Evolutionary conservation across 2,329 filamentous ascomycete species (phyloP).

Genomic region (Metarhizium anisopliae): DNA sequence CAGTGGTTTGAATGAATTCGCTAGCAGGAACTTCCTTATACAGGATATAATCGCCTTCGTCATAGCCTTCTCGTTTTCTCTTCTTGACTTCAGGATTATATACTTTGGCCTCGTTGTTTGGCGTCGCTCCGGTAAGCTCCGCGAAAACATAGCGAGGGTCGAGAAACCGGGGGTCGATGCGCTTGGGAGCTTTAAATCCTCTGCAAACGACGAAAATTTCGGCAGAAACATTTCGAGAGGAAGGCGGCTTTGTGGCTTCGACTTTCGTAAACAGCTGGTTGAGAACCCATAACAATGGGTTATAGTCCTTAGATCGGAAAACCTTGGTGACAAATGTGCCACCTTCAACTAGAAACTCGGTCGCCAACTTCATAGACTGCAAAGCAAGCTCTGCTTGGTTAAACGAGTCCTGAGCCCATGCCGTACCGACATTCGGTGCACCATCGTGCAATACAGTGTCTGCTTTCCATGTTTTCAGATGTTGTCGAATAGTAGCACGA

Average conservation of each 20-base stretch:
- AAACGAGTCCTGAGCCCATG: conserved; percentile 97
- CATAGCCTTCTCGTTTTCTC: conserved; percentile 93
- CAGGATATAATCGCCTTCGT: conserved; percentile 88
- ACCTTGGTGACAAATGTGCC: conserved; percentile 97
- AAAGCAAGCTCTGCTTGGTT: conserved; percentile 90
- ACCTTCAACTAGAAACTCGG: conserved; percentile 81
- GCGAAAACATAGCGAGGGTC: conserved; percentile 87
- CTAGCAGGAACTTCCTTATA: conserved; percentile 83
- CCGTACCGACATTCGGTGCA: conserved; percentile 94
- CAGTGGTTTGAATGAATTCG: conserved; percentile 87
- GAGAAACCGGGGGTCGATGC: conserved; percentile 84
- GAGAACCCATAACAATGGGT: conserved; percentile 91
- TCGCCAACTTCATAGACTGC: conserved; percentile 85
- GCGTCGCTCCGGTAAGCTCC: conserved; percentile 73
- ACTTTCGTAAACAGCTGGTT: conserved; percentile 94
- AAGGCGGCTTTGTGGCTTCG: conserved; percentile 94
- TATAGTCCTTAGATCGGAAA: conserved; percentile 95
- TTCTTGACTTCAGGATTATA: conserved; percentile 98
- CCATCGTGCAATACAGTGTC: conserved; percentile 95
- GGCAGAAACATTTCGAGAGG: conserved; percentile 89
- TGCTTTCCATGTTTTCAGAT: conserved; percentile 93
- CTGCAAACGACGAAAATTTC: conserved; percentile 98
- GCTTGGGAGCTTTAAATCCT: conserved; percentile 91
- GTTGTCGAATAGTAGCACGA: conserved; percentile 75
- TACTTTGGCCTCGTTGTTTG: conserved; percentile 96